These are phyloP conservation scores for Hawksworthiomyces lignivorus DNA, from an alignment of 2,329 filamentous ascomycete genomes.

Conservation along the genomic window DNA sequence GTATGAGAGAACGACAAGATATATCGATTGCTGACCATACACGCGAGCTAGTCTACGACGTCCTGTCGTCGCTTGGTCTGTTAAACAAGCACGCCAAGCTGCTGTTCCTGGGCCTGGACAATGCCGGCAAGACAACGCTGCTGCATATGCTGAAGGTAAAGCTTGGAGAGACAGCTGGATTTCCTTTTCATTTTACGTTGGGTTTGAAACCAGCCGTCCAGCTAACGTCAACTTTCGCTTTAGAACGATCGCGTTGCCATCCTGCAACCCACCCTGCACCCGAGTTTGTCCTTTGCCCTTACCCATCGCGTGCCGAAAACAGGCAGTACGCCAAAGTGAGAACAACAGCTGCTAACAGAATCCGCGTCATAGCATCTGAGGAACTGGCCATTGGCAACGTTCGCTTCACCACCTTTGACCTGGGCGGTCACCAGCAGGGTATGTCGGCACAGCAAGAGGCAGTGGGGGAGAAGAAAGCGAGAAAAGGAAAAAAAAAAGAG, in stretches of 20 bases:
- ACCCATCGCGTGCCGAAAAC: not conserved
- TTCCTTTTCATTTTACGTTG: too few relatives aligned
- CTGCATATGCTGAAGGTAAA: slow-evolving; percentile 94
- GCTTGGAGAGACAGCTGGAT: too few relatives aligned
- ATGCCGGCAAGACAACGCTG: slow-evolving; percentile 89
- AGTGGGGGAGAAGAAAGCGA: too few relatives aligned
- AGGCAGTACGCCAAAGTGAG: too few relatives aligned
- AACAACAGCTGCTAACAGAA: not conserved
- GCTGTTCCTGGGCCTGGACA: slow-evolving; percentile 86
- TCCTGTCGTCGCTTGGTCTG: slow-evolving; percentile 78
- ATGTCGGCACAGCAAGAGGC: too few relatives aligned
- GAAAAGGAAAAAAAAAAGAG: too few relatives aligned
- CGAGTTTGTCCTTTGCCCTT: slow-evolving; percentile 54
- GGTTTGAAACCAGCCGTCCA: too few relatives aligned
- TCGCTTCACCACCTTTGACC: slow-evolving; percentile 89
- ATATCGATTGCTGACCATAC: slow-evolving; percentile 23
- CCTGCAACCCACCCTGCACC: slow-evolving; percentile 83
- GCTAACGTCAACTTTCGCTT: too few relatives aligned
- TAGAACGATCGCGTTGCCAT: slow-evolving; percentile 91
- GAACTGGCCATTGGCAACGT: slow-evolving; percentile 89
- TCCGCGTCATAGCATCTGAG: slow-evolving; percentile 62
- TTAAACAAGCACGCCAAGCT: slow-evolving; percentile 96
- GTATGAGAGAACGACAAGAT: slow-evolving; percentile 5
- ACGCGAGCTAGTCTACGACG: slow-evolving; percentile 67
- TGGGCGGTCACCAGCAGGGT: slow-evolving; percentile 91